These are phyloP conservation scores for Nissolia schottii DNA, from an alignment of 306 rosid genomes.

Conservation along the genomic window DNA sequence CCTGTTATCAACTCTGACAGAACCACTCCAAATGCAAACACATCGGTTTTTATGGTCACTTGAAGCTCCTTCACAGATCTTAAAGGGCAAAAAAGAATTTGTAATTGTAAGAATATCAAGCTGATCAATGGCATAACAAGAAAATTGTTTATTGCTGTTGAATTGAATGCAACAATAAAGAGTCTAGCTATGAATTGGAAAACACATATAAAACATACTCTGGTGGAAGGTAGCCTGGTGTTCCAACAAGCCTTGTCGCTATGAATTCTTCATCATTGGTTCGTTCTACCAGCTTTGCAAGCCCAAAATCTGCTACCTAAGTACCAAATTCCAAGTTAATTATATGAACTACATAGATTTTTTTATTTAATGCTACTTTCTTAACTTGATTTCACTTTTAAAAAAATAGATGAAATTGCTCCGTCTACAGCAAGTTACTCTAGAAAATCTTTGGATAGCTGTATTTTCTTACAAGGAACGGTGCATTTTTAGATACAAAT, in stretches of 20 bases:
- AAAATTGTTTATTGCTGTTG: not conserved
- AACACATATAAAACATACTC: slow-evolving; percentile 54
- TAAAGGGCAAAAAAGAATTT: not conserved
- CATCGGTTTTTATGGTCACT: slow-evolving; percentile 79
- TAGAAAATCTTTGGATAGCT: not conserved
- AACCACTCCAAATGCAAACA: slow-evolving; percentile 87
- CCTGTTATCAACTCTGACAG: slow-evolving; percentile 79
- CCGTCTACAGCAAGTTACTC: not conserved
- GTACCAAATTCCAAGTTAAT: not conserved
- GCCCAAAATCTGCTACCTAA: slow-evolving; percentile 87
- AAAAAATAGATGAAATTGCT: not conserved
- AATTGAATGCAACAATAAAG: not conserved
- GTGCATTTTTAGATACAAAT: not conserved
- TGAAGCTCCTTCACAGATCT: slow-evolving; percentile 87
- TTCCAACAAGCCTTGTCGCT: slow-evolving; percentile 81
- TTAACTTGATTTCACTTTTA: not conserved
- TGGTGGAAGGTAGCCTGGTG: slow-evolving; percentile 97
- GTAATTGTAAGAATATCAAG: slow-evolving; percentile 4
- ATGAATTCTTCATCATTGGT: slow-evolving; percentile 63
- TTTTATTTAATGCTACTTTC: not conserved
- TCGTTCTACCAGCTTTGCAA: slow-evolving; percentile 71
- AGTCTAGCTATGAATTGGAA: not conserved
- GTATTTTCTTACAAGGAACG: not conserved
- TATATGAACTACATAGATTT: not conserved
- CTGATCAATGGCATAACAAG: not conserved